A percentile compares a stretch with the other conserved stretches of the same genome.
These are phyloP conservation scores for Ascomycota sp. DNA, from an alignment of 2,329 filamentous ascomycete species.

Conservation along the genomic window DNA sequence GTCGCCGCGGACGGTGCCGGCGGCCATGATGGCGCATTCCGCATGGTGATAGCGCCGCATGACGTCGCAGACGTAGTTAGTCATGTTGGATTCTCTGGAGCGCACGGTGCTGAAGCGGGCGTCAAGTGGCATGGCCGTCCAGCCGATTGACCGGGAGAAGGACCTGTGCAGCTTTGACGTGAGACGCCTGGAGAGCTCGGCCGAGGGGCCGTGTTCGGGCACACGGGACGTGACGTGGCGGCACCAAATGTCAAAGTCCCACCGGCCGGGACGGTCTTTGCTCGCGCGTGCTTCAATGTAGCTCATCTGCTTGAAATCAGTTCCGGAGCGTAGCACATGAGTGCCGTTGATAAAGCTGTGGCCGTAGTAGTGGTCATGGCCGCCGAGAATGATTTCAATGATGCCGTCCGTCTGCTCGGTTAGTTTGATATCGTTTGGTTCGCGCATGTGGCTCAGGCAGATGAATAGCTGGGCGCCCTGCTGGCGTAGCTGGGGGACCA, in stretches of 20 bases:
- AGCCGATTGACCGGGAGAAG: conserved; percentile 65
- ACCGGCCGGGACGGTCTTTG: conserved; percentile 23
- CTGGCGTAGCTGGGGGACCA: conserved; percentile 51
- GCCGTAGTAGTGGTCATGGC: conserved; percentile 77
- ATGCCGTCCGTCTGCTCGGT: conserved; percentile 52
- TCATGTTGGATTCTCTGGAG: conserved; percentile 59
- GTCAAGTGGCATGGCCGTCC: conserved; percentile 64
- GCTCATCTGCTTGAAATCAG: conserved; percentile 81
- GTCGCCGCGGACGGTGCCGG: conserved; percentile 72
- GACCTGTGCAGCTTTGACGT: conserved; percentile 57
- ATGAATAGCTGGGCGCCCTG: conserved; percentile 70
- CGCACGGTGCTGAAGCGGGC: conserved; percentile 72
- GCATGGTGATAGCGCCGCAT: conserved; percentile 69
- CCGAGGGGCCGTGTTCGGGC: conserved; percentile 37
- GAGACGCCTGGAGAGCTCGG: conserved; percentile 43
- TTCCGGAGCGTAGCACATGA: conserved; percentile 71
- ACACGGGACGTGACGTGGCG: conserved; percentile 54
- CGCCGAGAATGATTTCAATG: conserved; percentile 72
- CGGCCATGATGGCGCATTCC: conserved; percentile 69
- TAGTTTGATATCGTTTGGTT: conserved; percentile 77
- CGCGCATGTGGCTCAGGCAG: conserved; percentile 66
- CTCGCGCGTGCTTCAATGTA: conserved; percentile 61
- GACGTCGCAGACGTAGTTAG: conserved; percentile 80
- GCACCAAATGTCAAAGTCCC: conserved; percentile 62
- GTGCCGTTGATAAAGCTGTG: conserved; percentile 60